phyloP scores from a whole-genome alignment of 2,329 filamentous ascomycete species.

The Fusarium albosuccineum region DNA sequence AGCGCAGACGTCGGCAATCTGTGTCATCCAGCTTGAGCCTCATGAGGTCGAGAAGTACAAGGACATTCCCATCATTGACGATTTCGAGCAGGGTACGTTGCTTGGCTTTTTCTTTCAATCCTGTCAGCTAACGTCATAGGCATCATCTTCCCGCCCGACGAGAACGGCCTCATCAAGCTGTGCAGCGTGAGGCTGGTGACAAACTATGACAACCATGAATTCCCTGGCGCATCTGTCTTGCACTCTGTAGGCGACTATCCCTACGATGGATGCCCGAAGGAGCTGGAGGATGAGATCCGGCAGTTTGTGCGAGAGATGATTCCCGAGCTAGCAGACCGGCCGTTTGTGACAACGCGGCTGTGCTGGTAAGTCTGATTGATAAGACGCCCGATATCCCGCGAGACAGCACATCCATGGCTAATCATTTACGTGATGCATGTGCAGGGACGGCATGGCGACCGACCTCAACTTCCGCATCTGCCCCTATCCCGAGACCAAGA shows the following conservation, averaged over 20 bases:
- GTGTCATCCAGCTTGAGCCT: conserved; percentile 71
- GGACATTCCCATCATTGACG: conserved; percentile 52
- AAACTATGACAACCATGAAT: conserved; percentile 55
- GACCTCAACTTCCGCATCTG: conserved; percentile 49
- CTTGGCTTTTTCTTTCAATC: fast-evolving
- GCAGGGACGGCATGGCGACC: conserved; percentile 48
- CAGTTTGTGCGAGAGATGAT: conserved; percentile 57
- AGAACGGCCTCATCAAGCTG: conserved; percentile 62
- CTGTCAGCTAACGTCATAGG: conserved; percentile 46
- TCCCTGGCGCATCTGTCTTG: conserved; percentile 30
- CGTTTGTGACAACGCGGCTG: conserved; percentile 58
- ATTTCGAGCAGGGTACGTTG: conserved; percentile 44
- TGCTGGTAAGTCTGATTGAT: conserved; percentile 58
- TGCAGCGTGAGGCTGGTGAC: conserved; percentile 67
- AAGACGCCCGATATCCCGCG: no score
- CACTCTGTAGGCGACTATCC: conserved; percentile 42
- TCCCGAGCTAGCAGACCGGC: conserved; percentile 55
- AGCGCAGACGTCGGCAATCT: conserved; percentile 73
- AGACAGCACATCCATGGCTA: not conserved
- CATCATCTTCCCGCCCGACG: conserved; percentile 69
- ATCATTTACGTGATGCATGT: not conserved
- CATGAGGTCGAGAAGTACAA: conserved; percentile 68
- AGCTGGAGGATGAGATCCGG: conserved; percentile 66
- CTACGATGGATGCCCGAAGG: conserved; percentile 55
- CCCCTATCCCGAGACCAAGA: conserved; percentile 35